Base-by-base conservation (phyloP, 495 filamentous ascomycete genomes). In the Cudoniella acicularis region DNA sequence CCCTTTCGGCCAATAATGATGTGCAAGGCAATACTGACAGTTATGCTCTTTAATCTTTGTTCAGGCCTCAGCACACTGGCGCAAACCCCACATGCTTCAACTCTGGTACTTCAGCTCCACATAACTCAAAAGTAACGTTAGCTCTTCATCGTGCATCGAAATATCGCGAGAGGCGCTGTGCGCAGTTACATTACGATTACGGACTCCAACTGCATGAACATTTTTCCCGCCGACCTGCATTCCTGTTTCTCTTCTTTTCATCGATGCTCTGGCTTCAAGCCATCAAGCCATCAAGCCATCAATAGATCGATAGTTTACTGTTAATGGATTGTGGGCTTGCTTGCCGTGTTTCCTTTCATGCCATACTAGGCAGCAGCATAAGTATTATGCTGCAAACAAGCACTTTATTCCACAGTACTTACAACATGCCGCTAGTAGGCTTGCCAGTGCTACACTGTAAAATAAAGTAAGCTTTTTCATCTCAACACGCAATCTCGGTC, bases 401-500 rank as follows among this genome's bases (percentile, higher is more conserved):
- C 23, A 23, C 20, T n/a, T 24, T 23, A 3, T 3, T 25, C 9
- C 25, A 50, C 20, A 23, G 48, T 50, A 50, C 48, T 21, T 50
- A 50, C 48, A 46, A 21, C 21, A 50, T 36, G 20, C 48, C 8
- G 10, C 48, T n/a, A 50, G 3, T 13, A 21, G 2, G 23, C 20
- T 13, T 6, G 18, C 9, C 48, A 20, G 18, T 50, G 20, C 48
- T 24, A 4, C 4, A 36, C 30, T 6, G 13, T 36, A 36, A 36
- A 36, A 36, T 36, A 36, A 36, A 36, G 30, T 36, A 36, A 36
- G 30, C 6, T 36, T 36, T 6, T 36, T 36, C 48, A 50, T 50
- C 20, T 50, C 21, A 50, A 50, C 21, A 26, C 20, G 48, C 48
- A 50, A 23, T 25, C 48, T 50, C 48, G 48, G 48, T 24, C 48